A percentile compares a stretch with the other conserved stretches of the same genome.
These are phyloP conservation scores for Cercospora sp. DNA, from an alignment of 2,329 filamentous ascomycete genomes.

Conservation along the genomic window DNA sequence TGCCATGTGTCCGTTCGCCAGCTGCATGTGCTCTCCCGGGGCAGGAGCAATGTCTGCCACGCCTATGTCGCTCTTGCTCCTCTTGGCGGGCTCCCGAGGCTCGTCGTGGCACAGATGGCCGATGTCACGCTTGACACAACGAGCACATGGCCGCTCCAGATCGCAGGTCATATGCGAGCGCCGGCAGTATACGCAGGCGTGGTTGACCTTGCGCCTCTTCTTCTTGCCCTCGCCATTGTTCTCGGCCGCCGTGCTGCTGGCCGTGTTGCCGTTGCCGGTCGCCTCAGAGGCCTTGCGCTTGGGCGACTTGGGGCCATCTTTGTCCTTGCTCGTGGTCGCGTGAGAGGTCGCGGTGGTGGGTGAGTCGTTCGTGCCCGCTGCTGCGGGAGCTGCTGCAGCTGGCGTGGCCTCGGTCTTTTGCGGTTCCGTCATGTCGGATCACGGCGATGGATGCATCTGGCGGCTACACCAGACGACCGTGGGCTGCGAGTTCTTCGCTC, in stretches of 20 bases:
- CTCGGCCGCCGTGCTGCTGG: background rate
- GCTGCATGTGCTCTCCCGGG: slow-evolving; percentile 20
- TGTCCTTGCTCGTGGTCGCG: background rate
- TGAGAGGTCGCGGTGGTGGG: background rate
- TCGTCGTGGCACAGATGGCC: slow-evolving; percentile 98
- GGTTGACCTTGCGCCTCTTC: slow-evolving; percentile 57
- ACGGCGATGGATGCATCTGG: background rate
- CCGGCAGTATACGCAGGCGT: slow-evolving; percentile 56
- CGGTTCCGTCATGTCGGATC: background rate
- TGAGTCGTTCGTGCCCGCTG: background rate
- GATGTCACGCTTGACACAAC: slow-evolving; percentile 98
- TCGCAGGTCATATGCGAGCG: slow-evolving; percentile 59
- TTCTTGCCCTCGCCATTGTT: slow-evolving; percentile 39
- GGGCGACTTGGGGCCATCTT: slow-evolving; percentile 7
- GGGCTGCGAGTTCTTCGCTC: background rate
- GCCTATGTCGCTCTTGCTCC: slow-evolving; percentile 60
- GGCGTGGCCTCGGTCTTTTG: background rate
- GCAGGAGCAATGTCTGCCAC: slow-evolving; percentile 41
- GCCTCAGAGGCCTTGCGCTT: slow-evolving; percentile 17
- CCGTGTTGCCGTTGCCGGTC: background rate
- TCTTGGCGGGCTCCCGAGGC: slow-evolving; percentile 83
- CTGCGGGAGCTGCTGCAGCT: background rate
- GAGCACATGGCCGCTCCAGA: slow-evolving; percentile 84
- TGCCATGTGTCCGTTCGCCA: slow-evolving; percentile 19
- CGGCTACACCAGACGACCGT: background rate